Evolutionary conservation across 352 stramenopile species (phyloP).

Genomic region (Blastocystis sp.): DNA sequence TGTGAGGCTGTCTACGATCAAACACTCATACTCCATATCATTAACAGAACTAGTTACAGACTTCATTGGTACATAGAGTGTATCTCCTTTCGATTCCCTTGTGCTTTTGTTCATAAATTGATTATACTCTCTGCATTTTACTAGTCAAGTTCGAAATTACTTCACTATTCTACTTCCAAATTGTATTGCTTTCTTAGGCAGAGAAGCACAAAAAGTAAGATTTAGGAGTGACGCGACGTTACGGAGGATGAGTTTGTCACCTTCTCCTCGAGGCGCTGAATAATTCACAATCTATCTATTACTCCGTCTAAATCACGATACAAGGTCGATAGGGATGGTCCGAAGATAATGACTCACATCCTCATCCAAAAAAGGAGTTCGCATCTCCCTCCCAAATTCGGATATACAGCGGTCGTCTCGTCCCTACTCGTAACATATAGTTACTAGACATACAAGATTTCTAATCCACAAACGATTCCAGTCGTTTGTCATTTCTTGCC

Average conservation of each 20-base stretch:
- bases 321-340: background rate
- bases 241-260: slow-evolving; percentile 84
- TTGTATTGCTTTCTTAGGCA: slow-evolving; percentile 87
- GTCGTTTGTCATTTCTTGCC: background rate
- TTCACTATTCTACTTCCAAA: slow-evolving; percentile 85
- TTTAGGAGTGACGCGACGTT: slow-evolving; percentile 73
- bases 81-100: background rate
- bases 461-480: slow-evolving; percentile 27
- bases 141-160: slow-evolving; percentile 63
- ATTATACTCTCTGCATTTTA: slow-evolving; percentile 34
- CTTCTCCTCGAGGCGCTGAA: slow-evolving; percentile 72
- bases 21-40: too few species aligned
- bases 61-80: slow-evolving; percentile 3
- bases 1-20: too few species aligned
- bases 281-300: slow-evolving; percentile 77
- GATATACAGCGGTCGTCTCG: slow-evolving; percentile 86
- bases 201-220: slow-evolving; percentile 68
- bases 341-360: slow-evolving; percentile 67
- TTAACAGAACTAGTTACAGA: too few species aligned
- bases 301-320: slow-evolving; percentile 61
- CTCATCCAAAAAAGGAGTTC: slow-evolving; percentile 90
- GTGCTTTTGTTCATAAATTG: slow-evolving; percentile 37
- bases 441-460: background rate
- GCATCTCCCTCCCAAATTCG: slow-evolving; percentile 80
- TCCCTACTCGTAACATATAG: slow-evolving; percentile 65